Percentiles rank a stretch among this genome's conserved stretches.
Conservation (phyloP, 805 yeast genomes). For the Saccharomyces eubayanus region DNA sequence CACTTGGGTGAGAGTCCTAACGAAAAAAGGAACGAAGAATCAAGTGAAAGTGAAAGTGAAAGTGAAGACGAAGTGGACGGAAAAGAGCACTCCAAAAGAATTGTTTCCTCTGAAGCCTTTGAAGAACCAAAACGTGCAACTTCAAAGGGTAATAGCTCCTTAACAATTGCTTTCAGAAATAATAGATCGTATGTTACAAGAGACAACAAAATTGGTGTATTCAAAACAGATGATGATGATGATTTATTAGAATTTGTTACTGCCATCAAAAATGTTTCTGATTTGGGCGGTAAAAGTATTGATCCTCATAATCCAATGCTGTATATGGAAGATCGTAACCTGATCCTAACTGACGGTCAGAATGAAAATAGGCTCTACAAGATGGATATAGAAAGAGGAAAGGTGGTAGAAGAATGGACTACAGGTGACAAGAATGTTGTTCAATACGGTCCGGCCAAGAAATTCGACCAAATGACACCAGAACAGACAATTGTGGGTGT, state of each 20-base stretch:
- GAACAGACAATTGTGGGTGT: slow-evolving; percentile 73
- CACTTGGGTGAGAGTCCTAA: slow-evolving; percentile 19
- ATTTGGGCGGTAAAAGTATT: slow-evolving; percentile 41
- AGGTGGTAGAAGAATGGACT: slow-evolving; percentile 81
- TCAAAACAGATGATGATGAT: slow-evolving; percentile 46
- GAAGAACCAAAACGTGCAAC: slow-evolving; percentile 11
- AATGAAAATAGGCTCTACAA: slow-evolving; percentile 44
- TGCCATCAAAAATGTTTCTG: slow-evolving; percentile 53
- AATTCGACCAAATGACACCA: slow-evolving; percentile 62
- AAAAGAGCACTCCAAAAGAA: slow-evolving; percentile 22
- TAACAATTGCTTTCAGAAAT: slow-evolving; percentile 62
- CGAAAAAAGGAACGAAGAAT: slow-evolving; percentile 25
- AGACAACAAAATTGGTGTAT: slow-evolving; percentile 74
- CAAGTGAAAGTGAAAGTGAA: slow-evolving; percentile 32
- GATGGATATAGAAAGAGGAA: slow-evolving; percentile 74
- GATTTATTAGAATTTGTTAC: slow-evolving; percentile 52
- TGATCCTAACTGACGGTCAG: slow-evolving; percentile 54
- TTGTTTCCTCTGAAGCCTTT: slow-evolving; percentile 17
- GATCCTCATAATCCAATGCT: slow-evolving; percentile 64
- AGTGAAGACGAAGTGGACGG: slow-evolving; percentile 34
- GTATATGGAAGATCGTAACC: slow-evolving; percentile 61
- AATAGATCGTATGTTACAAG: slow-evolving; percentile 73
- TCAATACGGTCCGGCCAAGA: slow-evolving; percentile 59
- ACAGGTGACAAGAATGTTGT: slow-evolving; percentile 44
- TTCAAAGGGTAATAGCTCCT: slow-evolving; percentile 44